Conservation (phyloP, 148 eudicot genomes). For the Persicaria maculosa region DNA sequence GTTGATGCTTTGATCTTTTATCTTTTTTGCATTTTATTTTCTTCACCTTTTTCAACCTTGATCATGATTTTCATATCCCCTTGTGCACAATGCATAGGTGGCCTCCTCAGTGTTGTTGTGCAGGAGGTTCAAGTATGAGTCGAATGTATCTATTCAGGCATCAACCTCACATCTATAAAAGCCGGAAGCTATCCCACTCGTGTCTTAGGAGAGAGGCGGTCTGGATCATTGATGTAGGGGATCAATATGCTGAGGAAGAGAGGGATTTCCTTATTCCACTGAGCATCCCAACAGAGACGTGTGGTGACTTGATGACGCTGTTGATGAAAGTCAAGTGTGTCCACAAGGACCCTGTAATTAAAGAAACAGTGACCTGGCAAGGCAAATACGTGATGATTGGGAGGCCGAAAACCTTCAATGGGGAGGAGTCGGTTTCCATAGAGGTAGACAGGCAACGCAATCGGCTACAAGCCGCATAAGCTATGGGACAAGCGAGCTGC, state of each 20-base stretch:
- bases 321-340: conserved; percentile 19
- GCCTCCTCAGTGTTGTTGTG: conserved; percentile 36
- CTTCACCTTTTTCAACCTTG: no score
- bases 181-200: conserved; percentile 26
- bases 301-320: neutral
- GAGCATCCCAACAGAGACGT: conserved; percentile 18
- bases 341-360: no score
- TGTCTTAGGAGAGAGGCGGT: neutral
- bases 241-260: conserved; percentile 32
- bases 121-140: conserved; percentile 23
- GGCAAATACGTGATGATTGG: no score
- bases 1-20: no score
- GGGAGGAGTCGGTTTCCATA: no score
- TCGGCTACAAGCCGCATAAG: no score
- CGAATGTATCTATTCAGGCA: conserved; percentile 2
- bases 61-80: no score
- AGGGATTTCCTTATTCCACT: conserved; percentile 25
- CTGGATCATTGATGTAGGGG: conserved; percentile 13
- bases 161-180: conserved; percentile 19
- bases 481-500: no score
- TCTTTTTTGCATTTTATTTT: no score
- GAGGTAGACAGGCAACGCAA: no score
- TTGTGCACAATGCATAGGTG: conserved; percentile 45
- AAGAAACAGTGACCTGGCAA: no score
- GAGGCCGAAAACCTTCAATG: no score